Evolutionary conservation across 495 filamentous ascomycete genomes (phyloP).

Genomic region (Margaritispora aquatica): DNA sequence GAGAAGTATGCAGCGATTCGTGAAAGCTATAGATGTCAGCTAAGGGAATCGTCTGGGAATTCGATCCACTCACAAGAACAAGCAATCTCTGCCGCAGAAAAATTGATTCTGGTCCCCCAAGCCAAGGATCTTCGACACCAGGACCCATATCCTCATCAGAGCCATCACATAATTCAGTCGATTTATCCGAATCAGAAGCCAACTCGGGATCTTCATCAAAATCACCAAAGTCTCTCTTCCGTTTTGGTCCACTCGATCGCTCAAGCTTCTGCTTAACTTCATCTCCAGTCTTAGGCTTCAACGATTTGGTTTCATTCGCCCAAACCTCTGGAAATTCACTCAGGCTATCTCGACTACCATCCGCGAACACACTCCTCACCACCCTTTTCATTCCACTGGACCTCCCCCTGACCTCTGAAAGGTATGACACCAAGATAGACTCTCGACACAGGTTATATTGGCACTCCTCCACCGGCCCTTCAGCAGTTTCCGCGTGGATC

Average conservation of each 20-base stretch:
- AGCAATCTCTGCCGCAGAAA: constrained; percentile 34
- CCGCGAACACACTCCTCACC: constrained; percentile 36
- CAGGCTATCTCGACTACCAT: constrained; percentile 30
- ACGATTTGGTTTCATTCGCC: constrained; percentile 36
- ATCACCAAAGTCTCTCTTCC: constrained; percentile 39
- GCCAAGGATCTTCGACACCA: constrained; percentile 14
- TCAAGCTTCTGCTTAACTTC: too few relatives aligned
- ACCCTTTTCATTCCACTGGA: constrained; percentile 32
- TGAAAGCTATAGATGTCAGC: constrained; percentile 14
- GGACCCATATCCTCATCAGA: constrained; percentile 25
- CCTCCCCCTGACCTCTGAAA: constrained; percentile 18
- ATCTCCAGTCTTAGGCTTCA: constrained; percentile 31
- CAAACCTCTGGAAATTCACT: constrained; percentile 43
- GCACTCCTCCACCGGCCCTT: neutral
- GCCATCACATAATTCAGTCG: constrained; percentile 16
- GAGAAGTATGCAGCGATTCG: constrained; percentile 8
- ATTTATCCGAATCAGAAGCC: constrained; percentile 9
- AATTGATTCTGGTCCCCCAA: constrained; percentile 36
- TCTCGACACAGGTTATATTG: constrained; percentile 17
- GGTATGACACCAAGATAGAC: constrained; percentile 19
- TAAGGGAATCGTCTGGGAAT: neutral
- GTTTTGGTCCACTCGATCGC: too few relatives aligned
- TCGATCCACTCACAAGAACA: constrained; percentile 26
- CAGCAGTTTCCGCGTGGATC: constrained; percentile 12
- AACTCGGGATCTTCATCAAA: constrained; percentile 21